Conservation (phyloP, 805 yeast species). For the Naumovozyma dairenensis region DNA sequence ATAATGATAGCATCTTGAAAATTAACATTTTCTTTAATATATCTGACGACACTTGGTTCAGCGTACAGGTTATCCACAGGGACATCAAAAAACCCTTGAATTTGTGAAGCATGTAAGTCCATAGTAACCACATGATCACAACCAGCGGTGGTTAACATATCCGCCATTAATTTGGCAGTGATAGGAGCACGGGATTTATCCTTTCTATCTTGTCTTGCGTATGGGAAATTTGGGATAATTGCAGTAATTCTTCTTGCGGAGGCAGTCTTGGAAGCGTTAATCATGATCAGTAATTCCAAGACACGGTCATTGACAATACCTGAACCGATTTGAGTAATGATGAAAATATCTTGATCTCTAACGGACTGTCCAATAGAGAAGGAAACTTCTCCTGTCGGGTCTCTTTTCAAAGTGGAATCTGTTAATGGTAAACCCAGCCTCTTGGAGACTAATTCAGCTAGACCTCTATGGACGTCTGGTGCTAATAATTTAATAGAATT, state of each 20-base stretch:
- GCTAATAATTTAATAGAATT: slow-evolving; percentile 62
- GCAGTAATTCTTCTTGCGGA: slow-evolving; percentile 78
- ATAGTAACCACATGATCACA: slow-evolving; percentile 80
- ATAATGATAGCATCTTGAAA: slow-evolving; percentile 59
- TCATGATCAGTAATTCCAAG: slow-evolving; percentile 65
- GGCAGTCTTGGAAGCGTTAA: slow-evolving; percentile 75
- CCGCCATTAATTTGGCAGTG: slow-evolving; percentile 77
- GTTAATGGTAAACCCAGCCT: slow-evolving; percentile 51
- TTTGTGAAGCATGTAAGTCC: slow-evolving; percentile 85
- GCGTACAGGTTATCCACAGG: slow-evolving; percentile 82
- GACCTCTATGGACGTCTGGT: slow-evolving; percentile 56
- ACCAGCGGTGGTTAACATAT: slow-evolving; percentile 73
- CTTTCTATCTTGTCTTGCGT: slow-evolving; percentile 83
- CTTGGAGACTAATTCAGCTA: slow-evolving; percentile 59
- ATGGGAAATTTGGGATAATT: slow-evolving; percentile 73
- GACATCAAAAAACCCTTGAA: slow-evolving; percentile 74
- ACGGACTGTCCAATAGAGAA: slow-evolving; percentile 74
- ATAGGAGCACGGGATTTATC: slow-evolving; percentile 81
- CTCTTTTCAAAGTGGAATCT: slow-evolving; percentile 55
- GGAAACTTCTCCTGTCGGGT: slow-evolving; percentile 63
- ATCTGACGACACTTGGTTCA: slow-evolving; percentile 71
- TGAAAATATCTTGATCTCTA: slow-evolving; percentile 75
- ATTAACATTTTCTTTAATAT: slow-evolving; percentile 53
- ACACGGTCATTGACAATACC: slow-evolving; percentile 70
- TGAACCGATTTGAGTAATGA: slow-evolving; percentile 70